Percentiles rank a stretch among this genome's conserved stretches.
phyloP scores from a whole-genome alignment of 2,329 filamentous ascomycete species.

The Aaosphaeria pasadenensis region DNA sequence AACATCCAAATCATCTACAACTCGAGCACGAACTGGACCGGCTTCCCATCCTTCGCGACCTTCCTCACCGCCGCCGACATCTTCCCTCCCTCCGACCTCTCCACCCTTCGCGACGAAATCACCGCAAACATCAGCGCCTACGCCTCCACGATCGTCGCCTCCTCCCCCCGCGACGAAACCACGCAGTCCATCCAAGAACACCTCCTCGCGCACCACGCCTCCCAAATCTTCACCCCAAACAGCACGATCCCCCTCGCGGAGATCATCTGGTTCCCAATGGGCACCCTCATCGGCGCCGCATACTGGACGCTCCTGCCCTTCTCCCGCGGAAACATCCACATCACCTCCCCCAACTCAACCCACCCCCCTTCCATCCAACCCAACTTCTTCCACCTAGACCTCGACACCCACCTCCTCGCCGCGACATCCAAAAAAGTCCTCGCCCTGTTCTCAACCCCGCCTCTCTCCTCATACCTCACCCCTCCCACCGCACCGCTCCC shows the following conservation, averaged over 20 bases:
- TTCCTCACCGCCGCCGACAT: slow-evolving; percentile 35
- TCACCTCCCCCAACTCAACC: slow-evolving; percentile 27
- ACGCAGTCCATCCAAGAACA: slow-evolving; percentile 35
- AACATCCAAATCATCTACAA: slow-evolving; percentile 7
- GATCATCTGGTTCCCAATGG: slow-evolving; percentile 39
- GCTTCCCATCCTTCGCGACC: slow-evolving; percentile 36
- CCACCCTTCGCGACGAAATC: slow-evolving; percentile 18
- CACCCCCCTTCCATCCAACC: slow-evolving; percentile 40
- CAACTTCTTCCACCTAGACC: slow-evolving; percentile 41
- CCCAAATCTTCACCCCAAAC: slow-evolving; percentile 44
- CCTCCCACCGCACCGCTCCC: slow-evolving; percentile 8
- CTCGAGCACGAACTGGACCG: slow-evolving; percentile 29
- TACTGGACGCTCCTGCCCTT: slow-evolving; percentile 39
- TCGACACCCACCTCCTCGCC: slow-evolving; percentile 35
- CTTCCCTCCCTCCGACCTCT: slow-evolving; percentile 24
- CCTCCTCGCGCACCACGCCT: slow-evolving; percentile 46
- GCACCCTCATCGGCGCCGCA: slow-evolving; percentile 32
- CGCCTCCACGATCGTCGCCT: slow-evolving; percentile 19
- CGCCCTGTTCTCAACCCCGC: slow-evolving; percentile 23
- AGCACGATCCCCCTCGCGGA: slow-evolving; percentile 47
- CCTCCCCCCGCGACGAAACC: slow-evolving; percentile 14
- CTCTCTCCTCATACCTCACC: slow-evolving; percentile 17
- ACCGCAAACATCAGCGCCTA: slow-evolving; percentile 25
- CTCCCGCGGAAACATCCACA: slow-evolving; percentile 34
- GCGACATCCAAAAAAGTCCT: slow-evolving; percentile 31